Evolutionary conservation across 73 alveolate species (phyloP).

Genomic region (Breviolum minutum): DNA sequence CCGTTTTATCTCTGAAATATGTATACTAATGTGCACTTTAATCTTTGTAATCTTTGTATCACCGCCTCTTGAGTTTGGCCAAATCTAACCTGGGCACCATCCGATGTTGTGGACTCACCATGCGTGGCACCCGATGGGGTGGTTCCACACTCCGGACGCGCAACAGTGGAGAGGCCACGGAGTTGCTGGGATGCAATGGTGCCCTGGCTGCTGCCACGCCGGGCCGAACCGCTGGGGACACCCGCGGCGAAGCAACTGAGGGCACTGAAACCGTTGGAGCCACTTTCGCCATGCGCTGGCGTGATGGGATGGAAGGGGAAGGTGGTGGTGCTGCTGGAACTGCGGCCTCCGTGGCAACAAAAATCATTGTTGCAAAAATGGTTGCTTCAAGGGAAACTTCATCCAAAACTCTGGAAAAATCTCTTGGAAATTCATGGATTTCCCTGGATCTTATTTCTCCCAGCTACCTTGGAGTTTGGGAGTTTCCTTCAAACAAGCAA

Average conservation of each 20-base stretch:
- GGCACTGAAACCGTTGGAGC: neutral
- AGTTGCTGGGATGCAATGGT: neutral
- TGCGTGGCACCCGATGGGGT: neutral
- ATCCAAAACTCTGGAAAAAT: too few species aligned
- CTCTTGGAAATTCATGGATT: too few species aligned
- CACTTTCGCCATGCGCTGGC: conserved; percentile 7
- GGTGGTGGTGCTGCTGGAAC: conserved; percentile 63
- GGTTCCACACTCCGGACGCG: conserved; percentile 38
- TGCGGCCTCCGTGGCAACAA: conserved; percentile 6
- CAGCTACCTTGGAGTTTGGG: neutral
- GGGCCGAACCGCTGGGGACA: neutral
- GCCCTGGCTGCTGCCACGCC: neutral
- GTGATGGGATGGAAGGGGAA: conserved; percentile 22
- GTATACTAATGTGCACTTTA: too few species aligned
- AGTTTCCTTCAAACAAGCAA: neutral
- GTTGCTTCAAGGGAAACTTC: neutral
- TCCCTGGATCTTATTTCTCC: too few species aligned
- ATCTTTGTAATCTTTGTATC: neutral
- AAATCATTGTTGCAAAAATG: neutral
- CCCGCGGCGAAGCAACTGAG: neutral
- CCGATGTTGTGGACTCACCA: neutral
- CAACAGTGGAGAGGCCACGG: neutral
- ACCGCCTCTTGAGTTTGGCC: conserved; percentile 33
- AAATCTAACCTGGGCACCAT: conserved; percentile 38
- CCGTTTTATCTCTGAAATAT: too few species aligned